phyloP scores from a whole-genome alignment of 768 basidiomycete species.

The Boletus reticuloceps region DNA sequence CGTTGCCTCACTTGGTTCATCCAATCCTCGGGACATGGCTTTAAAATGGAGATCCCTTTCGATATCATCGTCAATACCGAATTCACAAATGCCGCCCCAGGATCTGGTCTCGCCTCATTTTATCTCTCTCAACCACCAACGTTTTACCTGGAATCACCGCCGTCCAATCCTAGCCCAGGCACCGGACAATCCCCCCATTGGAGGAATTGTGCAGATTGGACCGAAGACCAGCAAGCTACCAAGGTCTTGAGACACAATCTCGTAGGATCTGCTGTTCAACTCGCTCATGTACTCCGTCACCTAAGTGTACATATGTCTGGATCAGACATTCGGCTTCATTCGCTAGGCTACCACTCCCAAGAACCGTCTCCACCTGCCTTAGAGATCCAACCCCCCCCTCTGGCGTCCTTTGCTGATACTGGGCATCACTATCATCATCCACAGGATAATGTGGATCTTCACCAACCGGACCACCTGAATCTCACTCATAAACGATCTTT shows the following conservation, averaged over 20 bases:
- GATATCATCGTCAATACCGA: constrained; percentile 55
- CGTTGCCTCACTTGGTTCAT: constrained; percentile 79
- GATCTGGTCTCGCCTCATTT: constrained; percentile 59
- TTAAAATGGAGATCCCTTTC: constrained; percentile 86
- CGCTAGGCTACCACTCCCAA: constrained; percentile 35
- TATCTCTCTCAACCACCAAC: constrained; percentile 62
- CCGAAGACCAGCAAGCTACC: constrained; percentile 68
- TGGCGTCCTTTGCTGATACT: constrained; percentile 29
- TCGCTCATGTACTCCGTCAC: constrained; percentile 53
- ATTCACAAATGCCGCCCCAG: constrained; percentile 53
- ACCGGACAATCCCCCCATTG: constrained; percentile 41
- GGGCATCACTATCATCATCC: constrained; percentile 33
- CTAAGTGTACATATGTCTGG: constrained; percentile 35
- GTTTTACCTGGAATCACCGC: constrained; percentile 61
- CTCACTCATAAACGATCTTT: constrained; percentile 31
- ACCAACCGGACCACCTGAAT: constrained; percentile 15
- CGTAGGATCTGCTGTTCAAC: constrained; percentile 59
- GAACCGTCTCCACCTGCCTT: constrained; percentile 31
- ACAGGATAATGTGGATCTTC: constrained; percentile 18
- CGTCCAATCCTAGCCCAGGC: constrained; percentile 30
- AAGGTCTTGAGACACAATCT: constrained; percentile 62
- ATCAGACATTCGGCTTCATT: constrained; percentile 35
- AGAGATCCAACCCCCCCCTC: constrained; percentile 41
- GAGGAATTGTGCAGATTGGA: constrained; percentile 74
- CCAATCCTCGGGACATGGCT: constrained; percentile 64